A percentile compares a stretch with the other conserved stretches of the same genome.
phyloP scores from a whole-genome alignment of 1,139 yeast species.

The Hemisphaericaspora subhashii region DNA sequence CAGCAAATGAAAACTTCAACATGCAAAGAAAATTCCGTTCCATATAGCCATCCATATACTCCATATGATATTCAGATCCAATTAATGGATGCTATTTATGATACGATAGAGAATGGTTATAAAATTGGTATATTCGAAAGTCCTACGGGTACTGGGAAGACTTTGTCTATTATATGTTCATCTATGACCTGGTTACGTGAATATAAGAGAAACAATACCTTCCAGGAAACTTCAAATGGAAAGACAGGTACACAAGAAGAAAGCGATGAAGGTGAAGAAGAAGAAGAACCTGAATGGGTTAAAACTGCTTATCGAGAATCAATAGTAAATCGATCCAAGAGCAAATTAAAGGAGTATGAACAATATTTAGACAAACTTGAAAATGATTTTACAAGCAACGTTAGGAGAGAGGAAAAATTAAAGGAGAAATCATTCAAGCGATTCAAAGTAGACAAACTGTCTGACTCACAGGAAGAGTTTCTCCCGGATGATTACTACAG shows the following conservation, averaged over 20 bases:
- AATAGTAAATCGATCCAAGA: constrained; percentile 29
- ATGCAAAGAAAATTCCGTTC: constrained; percentile 1
- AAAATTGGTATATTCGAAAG: constrained; percentile 86
- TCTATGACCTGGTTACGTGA: constrained; percentile 83
- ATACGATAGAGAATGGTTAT: constrained; percentile 54
- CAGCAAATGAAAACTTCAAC: background rate
- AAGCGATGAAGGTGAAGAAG: constrained; percentile 26
- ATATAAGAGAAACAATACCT: constrained; percentile 42
- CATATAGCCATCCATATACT: constrained; percentile 70
- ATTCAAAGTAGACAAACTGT: constrained; percentile 1
- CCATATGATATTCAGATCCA: constrained; percentile 81
- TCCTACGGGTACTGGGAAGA: constrained; percentile 96
- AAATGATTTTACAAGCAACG: constrained; percentile 16
- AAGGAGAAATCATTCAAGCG: background rate
- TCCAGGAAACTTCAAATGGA: constrained; percentile 29
- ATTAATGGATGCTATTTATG: constrained; percentile 74
- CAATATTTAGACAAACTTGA: constrained; percentile 30
- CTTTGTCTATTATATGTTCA: constrained; percentile 82
- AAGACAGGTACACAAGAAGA: constrained; percentile 20
- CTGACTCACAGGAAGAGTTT: constrained; percentile 19
- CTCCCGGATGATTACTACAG: constrained; percentile 44
- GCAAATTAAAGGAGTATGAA: constrained; percentile 42
- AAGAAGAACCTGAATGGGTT: constrained; percentile 66
- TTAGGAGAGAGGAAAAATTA: constrained; percentile 13
- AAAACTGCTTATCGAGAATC: constrained; percentile 41